Base-by-base conservation (phyloP, 306 rosid genomes). In the Inga laurina region DNA sequence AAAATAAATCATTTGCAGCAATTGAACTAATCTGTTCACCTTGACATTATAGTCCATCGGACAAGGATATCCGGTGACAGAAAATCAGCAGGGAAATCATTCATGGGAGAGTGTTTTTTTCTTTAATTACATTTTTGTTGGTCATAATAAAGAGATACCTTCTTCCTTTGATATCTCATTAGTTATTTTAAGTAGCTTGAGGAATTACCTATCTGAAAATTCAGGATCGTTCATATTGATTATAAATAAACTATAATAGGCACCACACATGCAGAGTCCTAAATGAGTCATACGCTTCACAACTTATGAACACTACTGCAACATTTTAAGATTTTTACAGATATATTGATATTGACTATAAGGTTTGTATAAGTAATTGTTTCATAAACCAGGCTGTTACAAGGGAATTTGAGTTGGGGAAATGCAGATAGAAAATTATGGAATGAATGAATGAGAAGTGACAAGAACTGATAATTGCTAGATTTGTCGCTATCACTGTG, bases 1-100 rank as follows among this genome's bases (percentile, higher is more conserved):
- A 68, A 57, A 69, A 76, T 59, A 70, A 52, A 84, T 70, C 41
- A 44, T 43, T 68, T 52, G 45, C 41, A 39, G 78, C 61, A 41
- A 75, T 46, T 72, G 46, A 52, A 34, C n/a, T 68, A 27, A 75
- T 51, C 27, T 75, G 71, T 76, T 80, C 19, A 46, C 73, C 65
- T 57, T 80, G 51, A 37, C 52, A 69, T 57, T 69, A 32, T 68
- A 68, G 37, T 79, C 37, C 41, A 54, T 27, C 69, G 73, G 37
- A 77, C 52, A 34, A 44, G 79, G 52, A 41, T 51, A 64, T n/a
- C 41, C 19, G 62, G 18, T 22, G 64, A 34, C 16, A 65, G 67
- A 37, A 64, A 3, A 51, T 61, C 34, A 43, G 45, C 43, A 48
- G 24, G 49, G 39, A 79, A 67, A 46, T 24, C 56, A 74, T 41